Evolutionary conservation across 352 stramenopile genomes (phyloP), one percentile per base, ranked within the genome.

Genomic region (Phytophthora foliorum): DNA sequence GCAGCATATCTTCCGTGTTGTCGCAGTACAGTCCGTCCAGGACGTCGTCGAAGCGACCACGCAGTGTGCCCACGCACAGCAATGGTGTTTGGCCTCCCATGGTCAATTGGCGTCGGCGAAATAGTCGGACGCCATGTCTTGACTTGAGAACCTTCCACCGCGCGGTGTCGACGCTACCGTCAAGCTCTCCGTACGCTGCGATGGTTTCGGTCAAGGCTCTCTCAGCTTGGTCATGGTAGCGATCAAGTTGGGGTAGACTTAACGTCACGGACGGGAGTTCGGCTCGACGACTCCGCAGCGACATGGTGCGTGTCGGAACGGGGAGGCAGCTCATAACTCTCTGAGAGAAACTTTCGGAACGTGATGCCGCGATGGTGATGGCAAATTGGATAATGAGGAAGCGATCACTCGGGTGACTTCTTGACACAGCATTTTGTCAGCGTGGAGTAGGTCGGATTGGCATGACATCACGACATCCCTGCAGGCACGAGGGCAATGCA

Each of bases 1-100:
- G 69, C 19, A 82, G 71, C 72, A 88, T 78, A 2, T 80, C 77
- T 25, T 80, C 58, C 7, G 76, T 82, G 16, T 63, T 74, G 9
- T 75, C 53, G 44, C 67, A 72, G 57, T 85, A 76, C 7, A 85
- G 19, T 0, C 72, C 80, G 21, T 80, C 77, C 57, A 88, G 75
- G 46, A 84, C 71, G 42, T 84, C 80, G 34, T 88, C 74, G 31
- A 88, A 79, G 41, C 61, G 67, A 6, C 70, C 74, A 9, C 69
- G 56, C 25, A 85, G 48, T 22, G 74, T 66, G 10, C 76, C 77
- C 14, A 83, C 49, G 31, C 65, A 74, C 3, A 77, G 39, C 38
- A 87, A 31, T 17, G 77, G 64, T 3, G 52, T 64, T 4, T 59
- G 36, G 1, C 49, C 32, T 10, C 52, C 31, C 16, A 44, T 34